A percentile compares a stretch with the other conserved stretches of the same genome.
These are phyloP conservation scores for Carpinus viminea DNA, from an alignment of 306 rosid species.

Conservation along the genomic window DNA sequence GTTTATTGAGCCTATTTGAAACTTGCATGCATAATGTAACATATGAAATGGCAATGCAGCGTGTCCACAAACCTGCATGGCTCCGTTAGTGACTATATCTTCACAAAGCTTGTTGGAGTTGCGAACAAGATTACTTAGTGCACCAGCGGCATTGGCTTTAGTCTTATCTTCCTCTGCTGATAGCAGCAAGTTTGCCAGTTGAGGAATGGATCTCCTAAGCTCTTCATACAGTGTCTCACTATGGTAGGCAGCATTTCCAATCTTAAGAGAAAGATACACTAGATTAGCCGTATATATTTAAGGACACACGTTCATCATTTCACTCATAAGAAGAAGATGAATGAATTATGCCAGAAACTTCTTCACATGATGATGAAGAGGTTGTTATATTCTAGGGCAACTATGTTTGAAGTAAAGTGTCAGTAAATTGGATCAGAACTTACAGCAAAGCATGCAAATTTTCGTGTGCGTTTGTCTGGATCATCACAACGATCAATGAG, in stretches of 20 bases:
- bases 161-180: conserved; percentile 90
- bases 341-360: conserved; percentile 8
- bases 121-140: conserved; percentile 94
- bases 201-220: conserved; percentile 82
- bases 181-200: conserved; percentile 66
- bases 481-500: conserved; percentile 92
- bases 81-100: conserved; percentile 86
- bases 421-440: conserved; percentile 38
- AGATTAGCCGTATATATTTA: background rate
- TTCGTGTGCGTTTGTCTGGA: conserved; percentile 89
- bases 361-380: background rate
- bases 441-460: conserved; percentile 99
- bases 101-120: conserved; percentile 81
- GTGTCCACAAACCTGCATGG: conserved; percentile 66
- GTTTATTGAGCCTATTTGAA: background rate
- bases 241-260: conserved; percentile 95
- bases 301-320: background rate
- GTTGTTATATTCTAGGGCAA: background rate
- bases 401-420: background rate
- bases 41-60: conserved; percentile 13
- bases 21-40: conserved; percentile 5
- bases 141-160: conserved; percentile 98
- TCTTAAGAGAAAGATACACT: conserved; percentile 32
- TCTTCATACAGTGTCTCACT: conserved; percentile 74
- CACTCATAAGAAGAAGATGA: conserved; percentile 9